Evolutionary conservation across 2,329 filamentous ascomycete genomes (phyloP), one percentile per base, ranked within the genome.

Genomic region (Claviceps digitariae): DNA sequence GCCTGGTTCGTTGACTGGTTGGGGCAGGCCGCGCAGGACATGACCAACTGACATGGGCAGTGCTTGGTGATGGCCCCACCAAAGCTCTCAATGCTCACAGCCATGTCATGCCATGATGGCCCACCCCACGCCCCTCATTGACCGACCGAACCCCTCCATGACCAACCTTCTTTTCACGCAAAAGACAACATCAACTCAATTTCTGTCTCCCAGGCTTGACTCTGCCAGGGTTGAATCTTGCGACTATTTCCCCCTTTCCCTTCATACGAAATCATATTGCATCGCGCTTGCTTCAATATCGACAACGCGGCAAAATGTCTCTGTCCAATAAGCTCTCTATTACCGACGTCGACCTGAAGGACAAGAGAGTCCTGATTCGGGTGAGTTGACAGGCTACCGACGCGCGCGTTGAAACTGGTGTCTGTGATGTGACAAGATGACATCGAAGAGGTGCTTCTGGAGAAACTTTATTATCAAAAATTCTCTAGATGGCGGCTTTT

Each of bases 281-380:
- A 34, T 15, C 6, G 12, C 17, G 36, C 15, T 27, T 29, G 15
- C 2, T 21, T 4, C 8, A 29, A 23, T 13, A n/a, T 40, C 48
- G 20, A 53, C 43, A 44, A n/a, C 48, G 25, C 52, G 56, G 59
- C 67, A 82, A 65, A 57, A 98, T 98, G 93, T 97, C 93, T 83
- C 88, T 98, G 69, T 87, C 90, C 65, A 96, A 84, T 82, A 98
- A 98, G 82, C 87, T 98, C 65, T 87, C 90, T 63, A 96, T 98
- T 74, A 87, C 83, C 61, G 91, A 98, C 69, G 84, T 95, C 66
- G 90, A 98, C 74, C 80, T 98, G 74, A 95, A 95, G 83, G 91
- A 80, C 82, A 98, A 98, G 84, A 84, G 90, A 66, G 93, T 97
- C 72, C 81, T 98, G 66, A 96, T 98, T 71, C 87, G 93, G 67